Base-by-base conservation (phyloP, 129 eudicot genomes). In the Helianthus tuberosus region DNA sequence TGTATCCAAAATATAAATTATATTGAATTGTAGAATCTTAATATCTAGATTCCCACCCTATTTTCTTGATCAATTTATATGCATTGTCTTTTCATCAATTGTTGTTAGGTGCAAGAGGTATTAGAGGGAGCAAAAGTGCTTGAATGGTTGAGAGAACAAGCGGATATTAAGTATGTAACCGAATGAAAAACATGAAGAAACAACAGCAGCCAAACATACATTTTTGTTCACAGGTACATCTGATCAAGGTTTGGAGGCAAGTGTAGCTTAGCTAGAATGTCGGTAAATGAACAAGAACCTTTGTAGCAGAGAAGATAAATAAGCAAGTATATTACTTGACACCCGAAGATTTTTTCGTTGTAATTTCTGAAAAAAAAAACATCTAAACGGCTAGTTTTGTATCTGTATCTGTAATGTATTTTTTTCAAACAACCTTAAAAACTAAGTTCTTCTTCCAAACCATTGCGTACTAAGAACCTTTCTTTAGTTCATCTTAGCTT, bases 101-200 rank as follows among this genome's bases (percentile, higher is more conserved):
- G 23, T 67, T 82, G 69, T 54, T 68, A 93, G 98, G 97, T 94
- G 75, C 87, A 94, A 88, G 97, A 90, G 83, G 75, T 90, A 59
- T 81, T 94, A 29, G 96, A 88, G 78, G 99, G 97, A 75, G 99
- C 97, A 43, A 94, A 91, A 81, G 99, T 94, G 77, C 99, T 94
- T 35, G 99, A 94, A 82, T 94, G 96, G 97, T 77, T 94, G 74
- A 82, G 80, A 80, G 93, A 94, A 79, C 81, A 76, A 68, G 96
- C 96, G 57, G 93, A 90, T 12, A 80, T 94, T 52, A 76, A 88
- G 62, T 94, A 90, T 71, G 77, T 58, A 77, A 83, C 77, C 63
- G 84, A 75, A 70, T 91, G 81, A 84, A 32, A 47, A 74, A 53
- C 41, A 64, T 53, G 53, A 77, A 68, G 75, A 53, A 36, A 27